These are phyloP conservation scores for Hypomontagnella submonticulosa DNA, from an alignment of 495 filamentous ascomycete genomes.

Conservation along the genomic window DNA sequence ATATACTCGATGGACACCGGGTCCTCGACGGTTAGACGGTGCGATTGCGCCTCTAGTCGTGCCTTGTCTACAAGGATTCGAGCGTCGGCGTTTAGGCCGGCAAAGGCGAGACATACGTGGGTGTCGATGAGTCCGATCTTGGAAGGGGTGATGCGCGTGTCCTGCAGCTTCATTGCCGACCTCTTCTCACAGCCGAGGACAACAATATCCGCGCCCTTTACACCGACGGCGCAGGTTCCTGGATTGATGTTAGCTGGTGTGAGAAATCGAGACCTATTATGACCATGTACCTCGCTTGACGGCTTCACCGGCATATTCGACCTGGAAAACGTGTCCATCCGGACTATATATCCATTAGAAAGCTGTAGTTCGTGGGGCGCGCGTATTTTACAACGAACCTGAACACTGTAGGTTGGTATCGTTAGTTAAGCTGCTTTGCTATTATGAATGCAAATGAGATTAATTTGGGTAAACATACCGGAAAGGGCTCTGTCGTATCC, in stretches of 20 bases:
- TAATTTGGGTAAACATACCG: constrained; percentile 67
- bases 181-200: constrained; percentile 98
- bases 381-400: constrained; percentile 63
- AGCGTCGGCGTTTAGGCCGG: constrained; percentile 96
- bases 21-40: constrained; percentile 98
- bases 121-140: constrained; percentile 96
- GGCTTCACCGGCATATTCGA: constrained; percentile 98
- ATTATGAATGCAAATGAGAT: constrained; percentile 9
- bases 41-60: constrained; percentile 93
- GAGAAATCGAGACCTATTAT: constrained; percentile 2
- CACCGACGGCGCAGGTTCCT: constrained; percentile 98
- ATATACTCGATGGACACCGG: constrained; percentile 98
- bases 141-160: constrained; percentile 97
- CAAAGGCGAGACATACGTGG: constrained; percentile 96
- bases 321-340: constrained; percentile 99
- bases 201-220: constrained; percentile 94
- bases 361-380: constrained; percentile 27
- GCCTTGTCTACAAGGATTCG: constrained; percentile 98
- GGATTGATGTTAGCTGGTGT: constrained; percentile 21
- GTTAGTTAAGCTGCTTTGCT: constrained; percentile 52
- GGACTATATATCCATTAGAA: constrained; percentile 71
- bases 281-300: constrained; percentile 86
- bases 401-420: constrained; percentile 64
- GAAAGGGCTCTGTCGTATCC: constrained; percentile 96
- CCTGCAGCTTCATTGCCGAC: constrained; percentile 98